Percentiles rank a stretch among this genome's conserved stretches.
phyloP scores from a whole-genome alignment of 495 filamentous ascomycete genomes.

The Aspergillus funiculosus region DNA sequence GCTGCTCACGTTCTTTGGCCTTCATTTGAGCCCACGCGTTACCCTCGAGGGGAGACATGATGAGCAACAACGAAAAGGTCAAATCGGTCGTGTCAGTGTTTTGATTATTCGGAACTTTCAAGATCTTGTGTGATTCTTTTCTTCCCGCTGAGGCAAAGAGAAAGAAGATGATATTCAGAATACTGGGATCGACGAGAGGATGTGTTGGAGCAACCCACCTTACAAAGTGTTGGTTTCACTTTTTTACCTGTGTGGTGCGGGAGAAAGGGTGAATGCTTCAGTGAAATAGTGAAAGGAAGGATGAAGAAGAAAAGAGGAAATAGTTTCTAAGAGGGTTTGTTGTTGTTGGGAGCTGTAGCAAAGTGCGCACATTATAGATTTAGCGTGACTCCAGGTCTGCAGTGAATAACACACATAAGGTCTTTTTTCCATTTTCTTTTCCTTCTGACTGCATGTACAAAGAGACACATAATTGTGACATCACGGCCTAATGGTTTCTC shows the following conservation, averaged over 20 bases:
- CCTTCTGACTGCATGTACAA: too few relatives aligned
- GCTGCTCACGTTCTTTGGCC: slow-evolving; percentile 13
- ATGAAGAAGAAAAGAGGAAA: background rate
- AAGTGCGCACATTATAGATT: slow-evolving; percentile 1
- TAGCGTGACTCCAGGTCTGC: too few relatives aligned
- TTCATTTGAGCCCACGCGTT: slow-evolving; percentile 32
- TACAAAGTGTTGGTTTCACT: background rate
- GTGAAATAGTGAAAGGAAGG: background rate
- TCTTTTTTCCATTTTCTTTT: too few relatives aligned
- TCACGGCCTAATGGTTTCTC: background rate
- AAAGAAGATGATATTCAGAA: background rate
- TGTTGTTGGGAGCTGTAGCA: background rate
- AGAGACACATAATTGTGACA: slow-evolving; percentile 3
- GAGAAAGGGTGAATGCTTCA: background rate
- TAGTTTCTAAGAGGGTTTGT: background rate
- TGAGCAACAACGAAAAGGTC: background rate
- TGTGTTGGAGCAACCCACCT: background rate
- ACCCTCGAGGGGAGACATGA: slow-evolving; percentile 18
- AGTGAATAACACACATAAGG: too few relatives aligned
- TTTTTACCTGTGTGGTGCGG: background rate
- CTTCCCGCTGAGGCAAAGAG: background rate
- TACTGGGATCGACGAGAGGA: background rate
- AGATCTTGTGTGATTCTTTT: background rate
- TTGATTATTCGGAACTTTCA: background rate
- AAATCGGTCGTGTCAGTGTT: background rate